Evolutionary conservation across 768 basidiomycete genomes (phyloP).

Genomic region (Auricularia sp.): DNA sequence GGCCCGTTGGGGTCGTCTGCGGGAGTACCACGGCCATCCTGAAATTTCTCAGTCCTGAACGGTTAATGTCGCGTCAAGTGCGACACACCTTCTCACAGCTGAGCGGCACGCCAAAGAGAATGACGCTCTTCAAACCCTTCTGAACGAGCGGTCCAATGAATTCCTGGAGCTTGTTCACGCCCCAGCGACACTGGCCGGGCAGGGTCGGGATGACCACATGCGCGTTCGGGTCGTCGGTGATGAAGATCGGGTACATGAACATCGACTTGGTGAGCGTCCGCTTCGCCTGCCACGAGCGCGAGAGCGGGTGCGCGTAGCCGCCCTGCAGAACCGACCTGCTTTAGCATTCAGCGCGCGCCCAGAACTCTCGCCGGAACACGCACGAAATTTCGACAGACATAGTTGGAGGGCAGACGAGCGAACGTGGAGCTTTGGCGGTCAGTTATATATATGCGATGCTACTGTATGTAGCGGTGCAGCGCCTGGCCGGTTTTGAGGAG

Average conservation of each 20-base stretch:
- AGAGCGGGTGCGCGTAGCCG: slow-evolving; percentile 86
- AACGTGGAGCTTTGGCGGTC: no score
- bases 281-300: slow-evolving; percentile 79
- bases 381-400: slow-evolving; percentile 1
- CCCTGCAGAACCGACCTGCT: slow-evolving; percentile 75
- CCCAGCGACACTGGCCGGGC: slow-evolving; percentile 89
- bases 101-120: slow-evolving; percentile 88
- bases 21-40: slow-evolving; percentile 78
- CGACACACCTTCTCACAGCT: slow-evolving; percentile 59
- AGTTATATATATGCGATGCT: no score
- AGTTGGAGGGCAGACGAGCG: neutral
- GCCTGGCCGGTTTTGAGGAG: no score
- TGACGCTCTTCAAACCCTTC: slow-evolving; percentile 86
- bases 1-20: slow-evolving; percentile 88
- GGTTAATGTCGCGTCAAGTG: neutral
- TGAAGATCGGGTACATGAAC: slow-evolving; percentile 99
- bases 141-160: slow-evolving; percentile 81
- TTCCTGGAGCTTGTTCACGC: slow-evolving; percentile 79
- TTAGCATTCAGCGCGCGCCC: neutral
- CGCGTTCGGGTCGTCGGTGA: slow-evolving; percentile 88
- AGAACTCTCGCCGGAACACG: neutral
- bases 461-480: no score
- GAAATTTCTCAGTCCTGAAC: neutral
- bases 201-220: slow-evolving; percentile 65
- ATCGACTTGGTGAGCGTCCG: slow-evolving; percentile 77